These are phyloP conservation scores for Stipa capillata DNA, from an alignment of 176 grass and related monocot genomes.

Conservation along the genomic window DNA sequence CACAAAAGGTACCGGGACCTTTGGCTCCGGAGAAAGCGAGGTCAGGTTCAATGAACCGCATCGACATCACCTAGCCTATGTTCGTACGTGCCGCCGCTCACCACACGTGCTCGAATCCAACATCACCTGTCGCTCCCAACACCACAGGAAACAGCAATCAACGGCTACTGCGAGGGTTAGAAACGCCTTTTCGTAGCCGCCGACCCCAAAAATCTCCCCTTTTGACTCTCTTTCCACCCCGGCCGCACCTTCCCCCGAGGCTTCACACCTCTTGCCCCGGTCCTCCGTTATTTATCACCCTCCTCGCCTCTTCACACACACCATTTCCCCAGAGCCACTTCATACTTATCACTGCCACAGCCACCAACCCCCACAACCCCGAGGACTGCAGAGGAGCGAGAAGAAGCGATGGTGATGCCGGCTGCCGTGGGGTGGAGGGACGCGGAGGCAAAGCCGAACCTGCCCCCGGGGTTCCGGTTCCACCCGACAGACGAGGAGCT, in stretches of 20 bases:
- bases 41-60: not conserved
- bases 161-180: not conserved
- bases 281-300: not conserved
- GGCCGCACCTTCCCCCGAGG: not conserved
- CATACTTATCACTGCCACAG: no score
- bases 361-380: no score
- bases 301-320: not conserved
- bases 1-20: not conserved
- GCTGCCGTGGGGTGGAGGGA: conserved; percentile 15
- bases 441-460: conserved; percentile 77
- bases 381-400: no score
- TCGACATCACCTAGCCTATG: not conserved
- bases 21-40: not conserved
- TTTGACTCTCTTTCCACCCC: not conserved
- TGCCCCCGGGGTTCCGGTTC: conserved; percentile 75
- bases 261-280: conserved; percentile 6
- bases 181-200: not conserved
- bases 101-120: not conserved
- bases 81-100: not conserved
- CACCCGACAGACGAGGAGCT: conserved; percentile 94
- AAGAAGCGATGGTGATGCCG: not conserved
- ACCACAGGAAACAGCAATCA: not conserved
- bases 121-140: not conserved
- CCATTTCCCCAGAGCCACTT: not conserved
- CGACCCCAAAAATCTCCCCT: not conserved